Conservation (phyloP, 2,329 filamentous ascomycete species). For the Calonectria crousiana region DNA sequence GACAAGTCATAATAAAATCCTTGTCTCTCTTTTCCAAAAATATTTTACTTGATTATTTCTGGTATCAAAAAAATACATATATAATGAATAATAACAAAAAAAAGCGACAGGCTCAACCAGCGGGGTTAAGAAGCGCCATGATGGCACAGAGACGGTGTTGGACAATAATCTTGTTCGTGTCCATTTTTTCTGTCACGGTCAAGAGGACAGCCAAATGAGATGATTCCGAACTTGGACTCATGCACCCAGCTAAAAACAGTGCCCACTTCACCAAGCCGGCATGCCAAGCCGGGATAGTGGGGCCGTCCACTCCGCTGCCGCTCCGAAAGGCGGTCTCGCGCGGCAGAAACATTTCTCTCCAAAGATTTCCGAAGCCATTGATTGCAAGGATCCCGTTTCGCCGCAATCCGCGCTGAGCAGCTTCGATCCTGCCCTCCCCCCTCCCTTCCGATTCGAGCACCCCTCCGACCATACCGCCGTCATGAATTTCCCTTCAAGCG, state of each 20-base stretch:
- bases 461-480: conserved; percentile 12
- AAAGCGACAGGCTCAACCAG: not conserved
- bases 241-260: not conserved
- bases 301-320: conserved; percentile 32
- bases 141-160: not conserved
- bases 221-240: not conserved
- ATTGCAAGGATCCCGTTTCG: conserved; percentile 21
- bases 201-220: not conserved
- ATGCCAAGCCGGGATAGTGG: conserved; percentile 39
- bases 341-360: conserved; percentile 56
- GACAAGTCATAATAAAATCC: not conserved
- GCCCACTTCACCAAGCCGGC: not conserved
- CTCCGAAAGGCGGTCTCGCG: conserved; percentile 48
- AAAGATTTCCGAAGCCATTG: conserved; percentile 38
- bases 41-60: not conserved
- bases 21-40: not conserved
- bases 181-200: not conserved
- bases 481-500: conserved; percentile 57
- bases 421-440: conserved; percentile 17
- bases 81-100: too few relatives aligned
- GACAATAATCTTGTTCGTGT: not conserved
- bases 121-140: not conserved
- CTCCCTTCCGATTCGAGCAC: not conserved
- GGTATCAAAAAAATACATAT: not conserved
- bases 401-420: conserved; percentile 29